Evolutionary conservation across 768 basidiomycete genomes (phyloP), one percentile per base, ranked within the genome.

Genomic region (Amyloporia xantha): DNA sequence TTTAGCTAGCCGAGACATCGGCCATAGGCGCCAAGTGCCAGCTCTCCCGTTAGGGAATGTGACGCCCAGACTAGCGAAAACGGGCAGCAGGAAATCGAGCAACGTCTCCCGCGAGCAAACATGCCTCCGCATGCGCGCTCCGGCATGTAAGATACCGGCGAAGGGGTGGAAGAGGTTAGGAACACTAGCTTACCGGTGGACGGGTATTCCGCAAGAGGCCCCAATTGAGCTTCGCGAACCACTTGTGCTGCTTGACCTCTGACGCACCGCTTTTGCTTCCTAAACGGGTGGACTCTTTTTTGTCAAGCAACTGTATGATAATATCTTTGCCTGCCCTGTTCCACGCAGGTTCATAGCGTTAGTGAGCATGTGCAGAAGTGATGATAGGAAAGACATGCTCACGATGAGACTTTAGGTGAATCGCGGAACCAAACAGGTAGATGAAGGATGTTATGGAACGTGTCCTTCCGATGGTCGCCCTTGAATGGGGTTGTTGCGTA

Each of bases 401-500:
- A 88, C 79, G 73, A 76, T 42, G 87, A 79, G 58, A 90, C 78
- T 68, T 83, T 88, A 54, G 88, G 88, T 45, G 74, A 68, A 58
- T 97, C 93, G 45, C 84, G 86, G 76, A 96, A 98, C 51, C 80
- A 73, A 40, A 94, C 91, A 24, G 87, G 80, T 60, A 87, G 70
- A 64, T 85, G 74, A 65, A 93, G 83, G 67, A 99, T 95, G 71
- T 97, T 98, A 66, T 82, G 74, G 74, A 99, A 99, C 27, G 96
- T 99, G 59, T 93, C 91, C 67, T 86, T 85, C 59, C 96, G 86
- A 72, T 91, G 85, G 48, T 79, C 76, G 41, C 96, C 96, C 72
- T 99, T 99, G 85, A 98, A 98, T 37, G 96, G 96, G 51, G 96
- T 98, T 51, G 93, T 96, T 28, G 93, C 95, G 68, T 89, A 98